Conservation (phyloP, 202 grass and related monocot species). For the Musa balbisiana region DNA sequence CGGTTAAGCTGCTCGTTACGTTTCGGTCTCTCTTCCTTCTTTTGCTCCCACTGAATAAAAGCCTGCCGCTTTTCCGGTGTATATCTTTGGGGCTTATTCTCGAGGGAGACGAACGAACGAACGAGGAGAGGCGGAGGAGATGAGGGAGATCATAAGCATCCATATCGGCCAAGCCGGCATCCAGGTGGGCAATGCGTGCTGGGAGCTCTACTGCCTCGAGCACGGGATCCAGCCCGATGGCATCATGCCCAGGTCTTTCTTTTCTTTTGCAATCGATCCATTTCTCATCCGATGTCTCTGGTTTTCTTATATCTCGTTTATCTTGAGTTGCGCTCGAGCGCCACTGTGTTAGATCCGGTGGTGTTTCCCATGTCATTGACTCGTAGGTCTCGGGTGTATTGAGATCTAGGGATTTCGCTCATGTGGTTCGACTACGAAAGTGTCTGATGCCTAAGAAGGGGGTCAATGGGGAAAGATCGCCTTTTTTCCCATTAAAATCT, state of each 20-base stretch:
- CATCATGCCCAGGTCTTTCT: constrained; percentile 11
- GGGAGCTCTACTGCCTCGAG: constrained; percentile 15
- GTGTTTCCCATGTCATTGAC: no score
- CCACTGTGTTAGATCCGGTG: no score
- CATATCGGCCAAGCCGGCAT: constrained; percentile 8
- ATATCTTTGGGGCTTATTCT: background rate
- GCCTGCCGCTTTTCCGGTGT: background rate
- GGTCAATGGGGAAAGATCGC: no score
- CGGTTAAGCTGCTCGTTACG: background rate
- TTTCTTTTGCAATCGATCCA: background rate
- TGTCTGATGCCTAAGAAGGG: no score
- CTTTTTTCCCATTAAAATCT: no score
- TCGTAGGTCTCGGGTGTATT: no score
- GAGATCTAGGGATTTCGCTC: no score
- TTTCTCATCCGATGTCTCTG: no score
- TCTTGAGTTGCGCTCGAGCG: no score
- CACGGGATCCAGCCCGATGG: constrained; percentile 11
- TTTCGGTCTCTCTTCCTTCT: background rate
- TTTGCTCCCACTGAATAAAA: no score
- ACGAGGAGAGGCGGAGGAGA: background rate
- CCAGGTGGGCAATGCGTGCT: constrained; percentile 7
- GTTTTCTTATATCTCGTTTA: no score
- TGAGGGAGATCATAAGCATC: constrained; percentile 25
- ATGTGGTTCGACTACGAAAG: no score
- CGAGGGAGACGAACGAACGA: background rate